Conservation (phyloP, 768 basidiomycete species). For the Rhizopogon salebrosus region DNA sequence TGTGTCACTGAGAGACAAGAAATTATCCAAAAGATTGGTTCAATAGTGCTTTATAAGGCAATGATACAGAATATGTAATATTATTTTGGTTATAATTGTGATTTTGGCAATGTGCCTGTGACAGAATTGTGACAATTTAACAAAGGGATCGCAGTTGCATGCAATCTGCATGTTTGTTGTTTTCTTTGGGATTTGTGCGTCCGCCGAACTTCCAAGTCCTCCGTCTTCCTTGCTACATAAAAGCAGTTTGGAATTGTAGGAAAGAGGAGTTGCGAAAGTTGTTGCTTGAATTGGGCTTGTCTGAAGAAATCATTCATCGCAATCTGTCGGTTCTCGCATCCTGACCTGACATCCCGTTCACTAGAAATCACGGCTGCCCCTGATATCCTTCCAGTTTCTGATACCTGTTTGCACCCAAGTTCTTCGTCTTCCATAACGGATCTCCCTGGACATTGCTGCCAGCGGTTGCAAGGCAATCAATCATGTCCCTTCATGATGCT, state of each 20-base stretch:
- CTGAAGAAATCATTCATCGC: too few relatives aligned
- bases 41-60: slow-evolving; percentile 3
- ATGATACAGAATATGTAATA: slow-evolving; percentile 17
- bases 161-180: slow-evolving; percentile 18
- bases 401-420: too few relatives aligned
- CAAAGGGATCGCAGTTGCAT: slow-evolving; percentile 4
- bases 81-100: slow-evolving; percentile 18
- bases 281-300: too few relatives aligned
- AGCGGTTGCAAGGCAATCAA: slow-evolving; percentile 4
- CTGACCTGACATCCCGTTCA: too few relatives aligned
- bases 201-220: too few relatives aligned
- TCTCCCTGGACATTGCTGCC: slow-evolving; percentile 1
- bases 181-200: slow-evolving; percentile 4
- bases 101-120: slow-evolving; percentile 27
- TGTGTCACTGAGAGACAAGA: too few relatives aligned
- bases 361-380: neutral
- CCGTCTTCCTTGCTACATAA: neutral
- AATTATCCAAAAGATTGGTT: slow-evolving; percentile 20
- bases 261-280: too few relatives aligned
- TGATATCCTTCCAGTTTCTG: neutral
- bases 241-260: too few relatives aligned
- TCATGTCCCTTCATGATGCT: slow-evolving; percentile 16
- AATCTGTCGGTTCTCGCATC: too few relatives aligned
- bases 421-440: neutral
- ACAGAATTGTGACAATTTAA: slow-evolving; percentile 25